A percentile compares a stretch with the other conserved stretches of the same genome.
These are phyloP conservation scores for Ganoderma meredithae DNA, from an alignment of 1,284 basidiomycete species.

Conservation along the genomic window DNA sequence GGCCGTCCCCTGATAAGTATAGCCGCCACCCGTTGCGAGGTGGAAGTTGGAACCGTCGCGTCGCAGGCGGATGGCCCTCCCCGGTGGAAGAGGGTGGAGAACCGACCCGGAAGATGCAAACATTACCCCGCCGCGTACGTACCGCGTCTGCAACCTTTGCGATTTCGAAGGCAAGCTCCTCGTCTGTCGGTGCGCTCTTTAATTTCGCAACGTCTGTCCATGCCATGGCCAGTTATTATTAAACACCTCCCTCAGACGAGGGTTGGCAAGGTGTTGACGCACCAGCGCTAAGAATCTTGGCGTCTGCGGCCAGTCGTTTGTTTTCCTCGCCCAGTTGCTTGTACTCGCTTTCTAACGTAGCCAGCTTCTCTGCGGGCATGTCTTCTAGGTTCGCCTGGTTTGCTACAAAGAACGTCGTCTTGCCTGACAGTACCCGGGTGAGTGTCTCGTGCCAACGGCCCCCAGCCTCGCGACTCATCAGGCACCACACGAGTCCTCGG, in stretches of 20 bases:
- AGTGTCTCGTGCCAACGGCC: not conserved
- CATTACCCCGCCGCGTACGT: constrained; percentile 19
- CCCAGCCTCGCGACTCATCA: not conserved
- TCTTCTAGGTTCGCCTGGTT: constrained; percentile 73
- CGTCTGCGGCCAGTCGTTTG: constrained; percentile 57
- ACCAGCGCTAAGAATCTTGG: constrained; percentile 63
- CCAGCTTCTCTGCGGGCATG: constrained; percentile 64
- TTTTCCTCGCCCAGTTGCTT: constrained; percentile 67
- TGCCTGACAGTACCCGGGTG: constrained; percentile 57
- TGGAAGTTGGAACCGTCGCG: too few species aligned
- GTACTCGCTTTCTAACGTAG: constrained; percentile 61
- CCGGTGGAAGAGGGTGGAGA: not conserved
- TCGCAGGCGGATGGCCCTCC: not conserved
- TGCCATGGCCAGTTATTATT: not conserved
- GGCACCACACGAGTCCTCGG: not conserved
- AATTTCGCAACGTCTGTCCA: constrained; percentile 69
- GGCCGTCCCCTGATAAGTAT: not conserved
- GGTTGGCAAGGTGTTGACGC: constrained; percentile 31
- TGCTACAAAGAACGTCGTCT: constrained; percentile 84
- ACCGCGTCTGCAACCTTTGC: constrained; percentile 53
- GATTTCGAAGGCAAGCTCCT: constrained; percentile 63
- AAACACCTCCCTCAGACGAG: not conserved
- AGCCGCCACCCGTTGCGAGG: not conserved
- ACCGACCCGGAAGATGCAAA: not conserved
- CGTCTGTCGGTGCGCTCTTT: constrained; percentile 71